These are phyloP conservation scores for Sporothrix pseudoabietina DNA, from an alignment of 2,329 filamentous ascomycete genomes.

Conservation along the genomic window DNA sequence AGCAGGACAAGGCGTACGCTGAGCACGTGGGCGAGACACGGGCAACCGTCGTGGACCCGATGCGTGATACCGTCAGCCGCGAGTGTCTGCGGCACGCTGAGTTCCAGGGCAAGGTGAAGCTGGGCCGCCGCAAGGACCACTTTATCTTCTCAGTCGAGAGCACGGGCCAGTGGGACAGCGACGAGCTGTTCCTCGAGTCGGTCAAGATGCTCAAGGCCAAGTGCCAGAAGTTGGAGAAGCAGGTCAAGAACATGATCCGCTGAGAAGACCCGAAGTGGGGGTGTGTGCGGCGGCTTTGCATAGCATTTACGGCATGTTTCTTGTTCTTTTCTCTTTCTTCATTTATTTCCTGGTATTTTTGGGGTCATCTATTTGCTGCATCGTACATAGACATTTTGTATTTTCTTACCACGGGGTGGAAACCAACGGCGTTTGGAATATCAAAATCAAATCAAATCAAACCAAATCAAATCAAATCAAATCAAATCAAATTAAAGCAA, in stretches of 20 bases:
- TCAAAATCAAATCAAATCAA: slow-evolving; percentile 23
- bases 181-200: slow-evolving; percentile 88
- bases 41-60: slow-evolving; percentile 83
- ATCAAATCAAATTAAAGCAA: not conserved
- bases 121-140: slow-evolving; percentile 87
- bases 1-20: slow-evolving; percentile 65
- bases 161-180: slow-evolving; percentile 91
- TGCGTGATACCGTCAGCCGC: slow-evolving; percentile 92
- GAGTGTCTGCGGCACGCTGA: slow-evolving; percentile 90
- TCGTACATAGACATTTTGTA: slow-evolving; percentile 28
- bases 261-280: slow-evolving; percentile 36
- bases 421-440: slow-evolving; percentile 34
- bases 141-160: slow-evolving; percentile 98
- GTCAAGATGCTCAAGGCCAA: slow-evolving; percentile 84
- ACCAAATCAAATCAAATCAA: no score
- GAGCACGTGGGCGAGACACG: slow-evolving; percentile 78
- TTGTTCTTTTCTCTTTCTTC: not conserved
- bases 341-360: slow-evolving; percentile 20
- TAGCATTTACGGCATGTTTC: slow-evolving; percentile 19
- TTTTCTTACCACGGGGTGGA: slow-evolving; percentile 15
- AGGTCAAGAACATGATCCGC: slow-evolving; percentile 66
- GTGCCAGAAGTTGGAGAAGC: slow-evolving; percentile 71
- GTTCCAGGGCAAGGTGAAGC: slow-evolving; percentile 92
- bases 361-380: slow-evolving; percentile 20
- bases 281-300: slow-evolving; percentile 8